Conservation (phyloP, 2,329 filamentous ascomycete species). For the Verticillium alfalfae region DNA sequence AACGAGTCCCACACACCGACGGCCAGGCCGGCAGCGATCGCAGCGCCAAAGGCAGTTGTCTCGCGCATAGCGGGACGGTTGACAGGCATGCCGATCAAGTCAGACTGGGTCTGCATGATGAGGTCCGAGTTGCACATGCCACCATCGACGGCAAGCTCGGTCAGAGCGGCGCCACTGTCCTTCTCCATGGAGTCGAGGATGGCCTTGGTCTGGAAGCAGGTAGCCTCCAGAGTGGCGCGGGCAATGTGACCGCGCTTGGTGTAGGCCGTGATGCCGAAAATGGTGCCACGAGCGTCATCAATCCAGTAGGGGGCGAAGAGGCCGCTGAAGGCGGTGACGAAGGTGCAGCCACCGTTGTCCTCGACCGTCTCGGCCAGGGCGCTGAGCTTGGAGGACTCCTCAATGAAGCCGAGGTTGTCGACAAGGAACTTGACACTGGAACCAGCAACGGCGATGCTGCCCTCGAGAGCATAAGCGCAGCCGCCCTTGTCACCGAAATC, state of each 20-base stretch:
- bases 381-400: slow-evolving; percentile 37
- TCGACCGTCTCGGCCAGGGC: slow-evolving; percentile 41
- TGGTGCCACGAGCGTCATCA: slow-evolving; percentile 74
- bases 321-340: slow-evolving; percentile 77
- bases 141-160: slow-evolving; percentile 74
- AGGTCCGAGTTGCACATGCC: slow-evolving; percentile 78
- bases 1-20: slow-evolving; percentile 70
- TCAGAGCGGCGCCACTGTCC: slow-evolving; percentile 67
- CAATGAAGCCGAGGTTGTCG: slow-evolving; percentile 52
- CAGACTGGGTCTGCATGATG: slow-evolving; percentile 78
- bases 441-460: slow-evolving; percentile 71
- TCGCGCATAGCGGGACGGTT: slow-evolving; percentile 77
- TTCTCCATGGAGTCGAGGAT: slow-evolving; percentile 78
- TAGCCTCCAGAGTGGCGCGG: slow-evolving; percentile 73
- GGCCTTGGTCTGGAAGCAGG: slow-evolving; percentile 78
- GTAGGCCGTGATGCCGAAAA: slow-evolving; percentile 73
- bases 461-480: slow-evolving; percentile 71
- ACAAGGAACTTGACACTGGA: slow-evolving; percentile 67
- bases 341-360: slow-evolving; percentile 70
- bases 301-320: slow-evolving; percentile 84
- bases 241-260: slow-evolving; percentile 74
- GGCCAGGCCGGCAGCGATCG: slow-evolving; percentile 77
- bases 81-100: slow-evolving; percentile 74
- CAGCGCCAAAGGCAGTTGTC: slow-evolving; percentile 75
- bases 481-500: slow-evolving; percentile 59